These are phyloP conservation scores for Clarireedia hainanense DNA, from an alignment of 2,329 filamentous ascomycete genomes.

Conservation along the genomic window DNA sequence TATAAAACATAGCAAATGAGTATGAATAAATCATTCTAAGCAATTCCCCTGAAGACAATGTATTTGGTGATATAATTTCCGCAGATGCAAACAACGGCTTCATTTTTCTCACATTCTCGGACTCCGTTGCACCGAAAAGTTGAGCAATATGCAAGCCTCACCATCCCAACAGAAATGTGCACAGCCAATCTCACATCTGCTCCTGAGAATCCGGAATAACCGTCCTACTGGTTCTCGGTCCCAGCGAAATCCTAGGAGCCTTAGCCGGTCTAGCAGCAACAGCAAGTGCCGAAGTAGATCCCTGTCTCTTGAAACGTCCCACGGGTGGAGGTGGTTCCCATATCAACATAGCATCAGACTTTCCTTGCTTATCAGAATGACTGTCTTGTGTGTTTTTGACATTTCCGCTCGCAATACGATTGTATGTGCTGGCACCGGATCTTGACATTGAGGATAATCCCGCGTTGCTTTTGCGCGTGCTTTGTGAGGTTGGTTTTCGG, in stretches of 20 bases:
- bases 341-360: not conserved
- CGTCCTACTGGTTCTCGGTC: not conserved
- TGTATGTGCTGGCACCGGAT: not conserved
- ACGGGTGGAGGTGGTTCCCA: not conserved
- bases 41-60: too few relatives aligned
- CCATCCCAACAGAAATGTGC: not conserved
- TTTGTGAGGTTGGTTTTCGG: not conserved
- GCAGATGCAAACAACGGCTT: too few relatives aligned
- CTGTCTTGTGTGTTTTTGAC: not conserved
- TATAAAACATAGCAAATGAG: too few relatives aligned
- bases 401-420: constrained; percentile 3
- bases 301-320: constrained; percentile 8
- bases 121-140: not conserved
- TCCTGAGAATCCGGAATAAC: constrained; percentile 11
- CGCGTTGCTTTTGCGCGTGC: not conserved
- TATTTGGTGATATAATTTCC: too few relatives aligned
- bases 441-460: not conserved
- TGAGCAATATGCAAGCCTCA: not conserved
- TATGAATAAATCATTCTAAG: too few relatives aligned
- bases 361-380: not conserved
- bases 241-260: constrained; percentile 1
- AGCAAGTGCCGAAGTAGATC: not conserved
- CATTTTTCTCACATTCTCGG: too few relatives aligned
- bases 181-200: not conserved
- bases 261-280: not conserved